Conservation (phyloP, 139 green algal genomes). For the Chlorella sp. region DNA sequence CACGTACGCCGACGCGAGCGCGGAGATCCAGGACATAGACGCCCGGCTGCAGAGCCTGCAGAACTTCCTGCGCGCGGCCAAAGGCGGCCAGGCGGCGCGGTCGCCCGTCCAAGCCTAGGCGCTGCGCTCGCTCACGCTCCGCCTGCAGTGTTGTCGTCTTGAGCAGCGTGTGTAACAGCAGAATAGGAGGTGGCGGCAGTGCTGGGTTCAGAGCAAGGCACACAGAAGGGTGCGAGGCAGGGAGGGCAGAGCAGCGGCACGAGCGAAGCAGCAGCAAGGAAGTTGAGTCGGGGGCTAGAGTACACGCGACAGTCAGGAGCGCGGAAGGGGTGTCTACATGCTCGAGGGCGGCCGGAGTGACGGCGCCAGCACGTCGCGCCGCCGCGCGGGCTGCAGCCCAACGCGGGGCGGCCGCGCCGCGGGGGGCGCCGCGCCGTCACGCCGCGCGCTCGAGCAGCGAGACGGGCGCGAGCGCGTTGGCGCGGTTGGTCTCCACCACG, state of each 20-base stretch:
- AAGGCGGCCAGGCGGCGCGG: conserved; percentile 36
- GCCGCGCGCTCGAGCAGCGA: no score
- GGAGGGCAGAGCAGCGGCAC: no score
- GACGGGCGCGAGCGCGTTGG: conserved; percentile 85
- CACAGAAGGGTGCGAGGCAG: background rate
- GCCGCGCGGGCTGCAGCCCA: no score
- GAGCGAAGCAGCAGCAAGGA: no score
- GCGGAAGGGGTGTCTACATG: no score
- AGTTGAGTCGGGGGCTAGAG: no score
- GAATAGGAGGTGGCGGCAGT: background rate
- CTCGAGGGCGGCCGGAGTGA: no score
- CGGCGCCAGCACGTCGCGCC: no score
- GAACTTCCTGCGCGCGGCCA: conserved; percentile 75
- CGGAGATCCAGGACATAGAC: conserved; percentile 88
- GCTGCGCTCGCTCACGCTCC: background rate
- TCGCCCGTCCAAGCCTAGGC: background rate
- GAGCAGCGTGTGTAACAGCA: background rate
- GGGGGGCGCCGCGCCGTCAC: no score
- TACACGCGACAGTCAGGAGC: no score
- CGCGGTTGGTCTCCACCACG: conserved; percentile 96
- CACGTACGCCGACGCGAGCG: conserved; percentile 58
- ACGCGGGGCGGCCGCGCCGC: no score
- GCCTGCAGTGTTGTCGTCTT: background rate
- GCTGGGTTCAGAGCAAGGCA: background rate
- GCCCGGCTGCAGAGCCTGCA: conserved; percentile 77